phyloP scores from a whole-genome alignment of 148 eudicot species.

The Chenopodium quinoa region DNA sequence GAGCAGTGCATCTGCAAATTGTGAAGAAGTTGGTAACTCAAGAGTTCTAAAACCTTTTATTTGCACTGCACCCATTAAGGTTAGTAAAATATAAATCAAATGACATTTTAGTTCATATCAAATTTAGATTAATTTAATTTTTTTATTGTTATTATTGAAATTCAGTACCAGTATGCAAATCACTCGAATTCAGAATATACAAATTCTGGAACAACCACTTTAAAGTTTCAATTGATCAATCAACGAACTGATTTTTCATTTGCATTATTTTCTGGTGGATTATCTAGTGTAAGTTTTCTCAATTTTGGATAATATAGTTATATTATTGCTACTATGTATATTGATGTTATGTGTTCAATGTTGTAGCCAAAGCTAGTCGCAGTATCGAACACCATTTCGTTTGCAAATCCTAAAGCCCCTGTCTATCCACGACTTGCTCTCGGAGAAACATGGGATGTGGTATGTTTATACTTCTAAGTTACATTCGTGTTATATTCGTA shows the following conservation, averaged over 20 bases:
- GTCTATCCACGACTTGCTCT: slow-evolving; percentile 72
- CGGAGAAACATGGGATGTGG: slow-evolving; percentile 70
- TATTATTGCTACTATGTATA: background rate
- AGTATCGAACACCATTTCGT: slow-evolving; percentile 50
- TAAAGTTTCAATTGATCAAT: slow-evolving; percentile 64
- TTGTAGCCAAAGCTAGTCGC: slow-evolving; percentile 73
- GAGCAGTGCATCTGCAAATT: background rate
- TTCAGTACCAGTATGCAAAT: slow-evolving; percentile 73
- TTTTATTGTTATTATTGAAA: background rate
- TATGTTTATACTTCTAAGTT: slow-evolving; percentile 22
- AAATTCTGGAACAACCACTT: slow-evolving; percentile 45
- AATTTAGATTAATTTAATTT: too few relatives aligned
- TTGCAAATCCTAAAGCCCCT: slow-evolving; percentile 73
- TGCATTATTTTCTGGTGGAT: slow-evolving; percentile 69
- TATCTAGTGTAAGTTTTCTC: slow-evolving; percentile 14
- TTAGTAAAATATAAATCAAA: too few relatives aligned
- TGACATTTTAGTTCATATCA: too few relatives aligned
- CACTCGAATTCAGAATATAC: slow-evolving; percentile 34
- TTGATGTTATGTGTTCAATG: background rate
- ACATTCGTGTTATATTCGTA: too few relatives aligned
- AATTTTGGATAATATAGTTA: background rate
- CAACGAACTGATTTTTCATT: slow-evolving; percentile 85
- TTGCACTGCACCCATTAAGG: slow-evolving; percentile 15
- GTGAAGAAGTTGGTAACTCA: slow-evolving; percentile 3
- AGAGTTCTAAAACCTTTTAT: background rate